These are phyloP conservation scores for Dactylorhiza incarnata DNA, from an alignment of 106 monocot species.

Conservation along the genomic window DNA sequence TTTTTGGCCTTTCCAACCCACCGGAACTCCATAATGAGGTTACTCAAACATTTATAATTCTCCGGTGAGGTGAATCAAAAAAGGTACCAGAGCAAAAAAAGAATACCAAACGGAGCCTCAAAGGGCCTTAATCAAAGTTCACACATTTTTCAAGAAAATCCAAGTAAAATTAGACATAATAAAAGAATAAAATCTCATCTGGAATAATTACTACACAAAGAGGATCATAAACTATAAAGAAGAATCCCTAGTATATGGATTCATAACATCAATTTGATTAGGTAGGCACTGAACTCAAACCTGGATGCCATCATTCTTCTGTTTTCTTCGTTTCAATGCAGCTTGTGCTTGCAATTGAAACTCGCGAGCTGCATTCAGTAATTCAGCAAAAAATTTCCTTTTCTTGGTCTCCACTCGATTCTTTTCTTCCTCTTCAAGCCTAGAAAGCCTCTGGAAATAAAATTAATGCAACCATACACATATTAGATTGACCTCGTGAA, in stretches of 20 bases:
- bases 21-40: too few species aligned
- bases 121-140: neutral
- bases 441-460: slow-evolving; percentile 66
- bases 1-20: too few species aligned
- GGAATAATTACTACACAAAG: neutral
- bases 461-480: slow-evolving; percentile 8
- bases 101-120: too few species aligned
- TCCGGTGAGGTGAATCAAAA: too few species aligned
- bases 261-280: slow-evolving; percentile 4
- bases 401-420: slow-evolving; percentile 58
- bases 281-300: slow-evolving; percentile 19
- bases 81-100: too few species aligned
- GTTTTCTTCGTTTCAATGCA: slow-evolving; percentile 67
- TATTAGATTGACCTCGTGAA: neutral
- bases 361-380: slow-evolving; percentile 89
- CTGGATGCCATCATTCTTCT: slow-evolving; percentile 92
- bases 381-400: slow-evolving; percentile 92
- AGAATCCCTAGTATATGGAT: neutral
- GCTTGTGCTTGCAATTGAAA: slow-evolving; percentile 77
- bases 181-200: neutral
- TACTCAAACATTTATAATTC: too few species aligned
- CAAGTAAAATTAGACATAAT: neutral
- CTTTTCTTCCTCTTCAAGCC: slow-evolving; percentile 89
- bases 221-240: slow-evolving; percentile 1
- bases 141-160: neutral